Base-by-base conservation (phyloP, 768 basidiomycete species). In the Panus rudis region DNA sequence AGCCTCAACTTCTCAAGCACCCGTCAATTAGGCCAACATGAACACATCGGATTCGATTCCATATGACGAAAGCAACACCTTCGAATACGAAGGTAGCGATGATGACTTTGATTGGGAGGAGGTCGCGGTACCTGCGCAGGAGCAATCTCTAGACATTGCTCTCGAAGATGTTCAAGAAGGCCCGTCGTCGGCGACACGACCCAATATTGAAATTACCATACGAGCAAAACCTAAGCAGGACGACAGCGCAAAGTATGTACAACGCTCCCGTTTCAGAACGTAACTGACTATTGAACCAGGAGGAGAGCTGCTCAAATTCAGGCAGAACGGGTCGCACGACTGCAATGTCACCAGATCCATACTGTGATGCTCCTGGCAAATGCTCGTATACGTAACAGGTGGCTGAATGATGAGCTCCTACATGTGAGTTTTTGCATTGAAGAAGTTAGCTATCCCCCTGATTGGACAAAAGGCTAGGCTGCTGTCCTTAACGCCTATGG, bases 331-430 rank as follows among this genome's bases (percentile, higher is more conserved):
- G 66, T 81, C 31, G 59, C 80, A 7, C 75, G 92, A 25, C 76
- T 93, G 35, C 76, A 84, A 45, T 81, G 78, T 42, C 94, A 98
- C 67, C 93, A 94, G 63, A 69, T 91, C 12, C 96, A 99, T 53
- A 88, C 91, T 7, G 64, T 93, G 10, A 67, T 76, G n/a, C 70
- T 96, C 12, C 72, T 98, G 11, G 74, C 76, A 12, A 90, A 83
- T 56, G 87, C 82, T 4, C 63, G 70, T 34, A 63, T 78, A 17
- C 76, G 96, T 30, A 98, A 99, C 56, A 68, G 66, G 45, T 94
- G 87, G 85, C 55, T 90, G 12, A 92, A 89, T 42, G 88, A 96
- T 53, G 64, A 69, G 1, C 65, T 94, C 10, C 67, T 98, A 22
- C 91, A 94, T 55, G 93, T 92, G 57, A 40, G 79, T 64, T 14